Percentiles rank a stretch among this genome's conserved stretches.
Conservation (phyloP, 768 basidiomycete species). For the Mycena leptocephala region DNA sequence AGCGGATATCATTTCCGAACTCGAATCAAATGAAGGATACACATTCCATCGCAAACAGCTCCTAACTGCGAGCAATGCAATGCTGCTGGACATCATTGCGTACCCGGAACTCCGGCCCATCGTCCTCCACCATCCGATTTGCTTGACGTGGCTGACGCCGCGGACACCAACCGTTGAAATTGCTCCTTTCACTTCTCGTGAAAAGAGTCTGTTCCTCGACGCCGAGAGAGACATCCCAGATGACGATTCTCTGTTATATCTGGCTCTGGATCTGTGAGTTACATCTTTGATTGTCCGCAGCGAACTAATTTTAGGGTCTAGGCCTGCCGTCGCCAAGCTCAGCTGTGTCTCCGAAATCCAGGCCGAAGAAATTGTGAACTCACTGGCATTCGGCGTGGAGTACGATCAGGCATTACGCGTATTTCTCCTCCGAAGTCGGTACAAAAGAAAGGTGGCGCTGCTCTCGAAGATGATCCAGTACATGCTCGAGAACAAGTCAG, state of each 20-base stretch:
- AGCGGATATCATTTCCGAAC: not conserved
- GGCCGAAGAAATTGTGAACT: too few species aligned
- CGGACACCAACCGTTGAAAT: not conserved
- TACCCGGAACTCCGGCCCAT: constrained; percentile 27
- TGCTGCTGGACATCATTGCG: constrained; percentile 30
- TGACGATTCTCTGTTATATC: constrained; percentile 18
- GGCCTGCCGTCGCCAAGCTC: too few species aligned
- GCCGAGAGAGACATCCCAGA: constrained; percentile 24
- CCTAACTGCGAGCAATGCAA: constrained; percentile 20
- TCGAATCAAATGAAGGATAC: not conserved
- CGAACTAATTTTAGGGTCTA: too few species aligned
- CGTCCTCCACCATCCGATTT: constrained; percentile 28
- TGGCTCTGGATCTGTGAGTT: constrained; percentile 30
- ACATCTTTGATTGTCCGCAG: too few species aligned
- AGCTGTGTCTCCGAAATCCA: too few species aligned
- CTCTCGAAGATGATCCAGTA: too few species aligned
- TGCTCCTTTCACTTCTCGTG: constrained; percentile 24
- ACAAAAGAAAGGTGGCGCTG: too few species aligned
- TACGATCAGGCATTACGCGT: too few species aligned
- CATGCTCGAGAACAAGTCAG: too few species aligned
- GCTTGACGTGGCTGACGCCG: constrained; percentile 13
- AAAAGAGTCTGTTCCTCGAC: constrained; percentile 17
- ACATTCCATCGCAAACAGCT: not conserved
- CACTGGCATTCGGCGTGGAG: too few species aligned
- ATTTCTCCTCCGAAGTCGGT: too few species aligned